These are phyloP conservation scores for Cladophialophora bantiana DNA, from an alignment of 2,329 filamentous ascomycete genomes.

Conservation along the genomic window DNA sequence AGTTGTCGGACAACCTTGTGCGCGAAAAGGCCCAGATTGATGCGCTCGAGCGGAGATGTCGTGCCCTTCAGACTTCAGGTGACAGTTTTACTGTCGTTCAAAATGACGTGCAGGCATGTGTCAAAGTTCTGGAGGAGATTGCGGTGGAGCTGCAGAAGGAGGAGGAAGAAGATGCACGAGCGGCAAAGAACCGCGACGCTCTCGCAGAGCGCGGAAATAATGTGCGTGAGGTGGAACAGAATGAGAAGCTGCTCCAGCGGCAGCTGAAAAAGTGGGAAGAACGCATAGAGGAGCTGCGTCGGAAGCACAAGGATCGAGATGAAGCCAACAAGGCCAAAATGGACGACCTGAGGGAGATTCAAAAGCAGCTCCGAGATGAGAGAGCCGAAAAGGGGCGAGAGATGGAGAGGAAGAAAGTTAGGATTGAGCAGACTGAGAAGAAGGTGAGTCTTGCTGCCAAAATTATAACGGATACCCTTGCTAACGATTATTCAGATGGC, in stretches of 20 bases:
- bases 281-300: constrained; percentile 81
- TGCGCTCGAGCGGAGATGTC: constrained; percentile 80
- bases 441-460: constrained; percentile 68
- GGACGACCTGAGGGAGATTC: constrained; percentile 83
- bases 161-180: constrained; percentile 84
- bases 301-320: constrained; percentile 81
- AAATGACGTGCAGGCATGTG: constrained; percentile 84
- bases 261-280: constrained; percentile 87
- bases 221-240: constrained; percentile 88
- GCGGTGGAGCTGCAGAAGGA: constrained; percentile 84
- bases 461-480: constrained; percentile 3
- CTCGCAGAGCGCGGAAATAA: constrained; percentile 87
- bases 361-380: constrained; percentile 83
- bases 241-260: constrained; percentile 80
- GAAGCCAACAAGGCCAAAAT: constrained; percentile 83
- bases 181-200: constrained; percentile 81
- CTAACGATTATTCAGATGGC: constrained; percentile 72
- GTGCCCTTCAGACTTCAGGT: constrained; percentile 87
- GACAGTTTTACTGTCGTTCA: constrained; percentile 87
- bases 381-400: constrained; percentile 85
- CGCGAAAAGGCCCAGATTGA: constrained; percentile 87
- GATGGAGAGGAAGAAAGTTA: constrained; percentile 88
- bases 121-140: constrained; percentile 88
- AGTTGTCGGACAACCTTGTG: constrained; percentile 78
- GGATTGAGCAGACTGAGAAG: constrained; percentile 98